Evolutionary conservation across 768 basidiomycete genomes (phyloP), one percentile per base, ranked within the genome.

Genomic region (Tylopilus subfusipes): DNA sequence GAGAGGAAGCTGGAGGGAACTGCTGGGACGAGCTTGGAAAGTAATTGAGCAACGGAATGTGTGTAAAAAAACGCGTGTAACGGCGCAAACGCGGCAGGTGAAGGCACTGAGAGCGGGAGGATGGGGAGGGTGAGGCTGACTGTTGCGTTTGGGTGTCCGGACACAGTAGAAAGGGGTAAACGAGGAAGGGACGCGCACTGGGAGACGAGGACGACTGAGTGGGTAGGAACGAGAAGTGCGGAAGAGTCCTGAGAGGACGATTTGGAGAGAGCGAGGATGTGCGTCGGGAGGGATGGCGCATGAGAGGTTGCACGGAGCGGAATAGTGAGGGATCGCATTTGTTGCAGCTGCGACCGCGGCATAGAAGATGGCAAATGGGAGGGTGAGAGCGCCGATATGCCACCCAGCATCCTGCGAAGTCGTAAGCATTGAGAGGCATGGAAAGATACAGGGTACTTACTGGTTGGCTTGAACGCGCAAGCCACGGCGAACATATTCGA

Each of bases 51-150:
- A 1, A 75, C 55, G 49, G 80, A 74, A 55, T 83, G 84, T 12
- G 80, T 83, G 71, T 92, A 90, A 50, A 92, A 75, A 74, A 81
- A 92, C 13, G 75, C 67, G 49, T 80, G 76, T 27, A 93, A 74
- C 30, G 76, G 68, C 3, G 81, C 73, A 74, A 85, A 91, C 12
- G 81, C 78, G 2, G 75, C 69, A 11, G 87, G 84, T 6, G 79
- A 79, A 1, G 88, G 86, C 12, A 93, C 69, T 36, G 77, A 75
- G 34, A 93, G 68, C 0, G 82, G 78, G 48, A 83, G 78, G 45
- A 92, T 75, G 29, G 89, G 90, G 9, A 87, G 67, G 27, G 69
- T 72, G 49, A 82, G 61, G 42, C 69, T 72, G 52, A 66, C 67
- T 10, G 67, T 64, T 24, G 66, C 67, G 22, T 61, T 63, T 18